Conservation (phyloP, 192 early-diverging fungal genomes). For the Backusella parvicylindrica region DNA sequence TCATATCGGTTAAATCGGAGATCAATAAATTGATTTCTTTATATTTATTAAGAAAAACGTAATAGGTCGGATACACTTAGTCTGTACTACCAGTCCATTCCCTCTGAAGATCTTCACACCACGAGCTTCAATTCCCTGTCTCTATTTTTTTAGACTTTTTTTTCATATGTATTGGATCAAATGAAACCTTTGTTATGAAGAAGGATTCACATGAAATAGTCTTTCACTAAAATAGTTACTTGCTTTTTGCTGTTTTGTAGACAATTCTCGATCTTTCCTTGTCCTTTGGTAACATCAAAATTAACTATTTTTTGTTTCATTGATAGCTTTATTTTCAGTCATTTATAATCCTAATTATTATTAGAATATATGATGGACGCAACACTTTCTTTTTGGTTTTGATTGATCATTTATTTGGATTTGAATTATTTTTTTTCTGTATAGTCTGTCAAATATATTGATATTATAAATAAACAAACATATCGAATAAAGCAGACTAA, state of each 20-base stretch:
- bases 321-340: not conserved
- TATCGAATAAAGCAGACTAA: not conserved
- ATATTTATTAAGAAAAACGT: not conserved
- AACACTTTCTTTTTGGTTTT: not conserved
- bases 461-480: not conserved
- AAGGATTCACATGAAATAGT: not conserved
- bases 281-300: not conserved
- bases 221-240: not conserved
- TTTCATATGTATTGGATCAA: not conserved
- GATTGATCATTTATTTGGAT: not conserved
- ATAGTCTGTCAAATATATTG: not conserved
- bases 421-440: not conserved
- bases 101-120: not conserved
- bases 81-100: not conserved
- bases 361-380: not conserved
- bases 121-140: not conserved
- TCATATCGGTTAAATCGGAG: conserved; percentile 4
- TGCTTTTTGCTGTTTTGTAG: not conserved
- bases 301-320: not conserved
- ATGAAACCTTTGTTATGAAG: not conserved
- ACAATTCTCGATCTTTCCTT: not conserved
- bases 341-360: not conserved
- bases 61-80: not conserved
- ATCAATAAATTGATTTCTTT: not conserved
- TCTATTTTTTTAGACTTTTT: not conserved